These are phyloP conservation scores for Eucalyptus polybractea DNA, from an alignment of 345 rosid species.

Conservation along the genomic window DNA sequence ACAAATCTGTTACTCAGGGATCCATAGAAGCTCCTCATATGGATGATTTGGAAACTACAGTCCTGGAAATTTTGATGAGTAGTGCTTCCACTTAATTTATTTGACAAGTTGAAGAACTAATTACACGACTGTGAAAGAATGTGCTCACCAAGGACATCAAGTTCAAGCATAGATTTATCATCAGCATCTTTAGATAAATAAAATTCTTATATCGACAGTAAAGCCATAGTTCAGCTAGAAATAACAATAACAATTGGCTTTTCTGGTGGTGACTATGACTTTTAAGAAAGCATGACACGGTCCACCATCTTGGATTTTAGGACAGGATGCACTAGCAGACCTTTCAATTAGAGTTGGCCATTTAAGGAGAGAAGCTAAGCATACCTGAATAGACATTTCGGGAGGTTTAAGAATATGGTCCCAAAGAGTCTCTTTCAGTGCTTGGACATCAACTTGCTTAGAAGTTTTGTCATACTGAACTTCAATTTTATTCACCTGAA, in stretches of 20 bases:
- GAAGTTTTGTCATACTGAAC: conserved; percentile 80
- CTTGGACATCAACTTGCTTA: conserved; percentile 91
- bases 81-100: background rate
- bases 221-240: background rate
- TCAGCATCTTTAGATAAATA: background rate
- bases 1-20: background rate
- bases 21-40: background rate
- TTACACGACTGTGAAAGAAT: background rate
- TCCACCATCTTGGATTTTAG: background rate
- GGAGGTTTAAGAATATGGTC: conserved; percentile 46
- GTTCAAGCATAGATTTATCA: background rate
- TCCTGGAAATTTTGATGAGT: background rate
- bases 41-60: background rate
- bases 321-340: background rate
- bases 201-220: background rate
- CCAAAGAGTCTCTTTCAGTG: conserved; percentile 82
- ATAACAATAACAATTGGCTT: background rate
- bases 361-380: background rate
- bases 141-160: background rate
- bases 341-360: background rate
- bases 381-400: conserved; percentile 31
- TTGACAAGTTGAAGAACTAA: background rate
- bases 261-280: background rate
- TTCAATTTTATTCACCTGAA: conserved; percentile 73
- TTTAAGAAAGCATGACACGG: background rate